Conservation (phyloP, 2,329 filamentous ascomycete genomes). For the Epichloe hybrida region DNA sequence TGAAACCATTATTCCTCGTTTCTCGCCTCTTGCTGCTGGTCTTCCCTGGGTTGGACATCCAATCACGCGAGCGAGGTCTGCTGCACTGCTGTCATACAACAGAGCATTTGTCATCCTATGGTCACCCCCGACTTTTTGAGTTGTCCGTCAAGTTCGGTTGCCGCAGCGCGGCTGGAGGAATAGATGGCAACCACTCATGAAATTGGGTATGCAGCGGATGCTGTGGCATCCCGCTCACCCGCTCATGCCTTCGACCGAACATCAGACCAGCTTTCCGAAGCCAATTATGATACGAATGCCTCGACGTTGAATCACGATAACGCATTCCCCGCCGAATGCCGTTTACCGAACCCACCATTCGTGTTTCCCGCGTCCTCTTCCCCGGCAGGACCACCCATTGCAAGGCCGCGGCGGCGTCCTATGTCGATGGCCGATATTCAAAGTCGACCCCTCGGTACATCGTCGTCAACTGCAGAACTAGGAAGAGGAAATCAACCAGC, state of each 20-base stretch:
- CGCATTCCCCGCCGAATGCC: conserved; percentile 12
- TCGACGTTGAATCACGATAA: not conserved
- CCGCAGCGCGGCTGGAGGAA: conserved; percentile 35
- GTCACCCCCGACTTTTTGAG: conserved; percentile 20
- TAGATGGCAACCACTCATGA: conserved; percentile 29
- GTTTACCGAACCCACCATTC: conserved; percentile 50
- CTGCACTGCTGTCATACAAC: not conserved
- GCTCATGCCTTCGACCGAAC: conserved; percentile 9
- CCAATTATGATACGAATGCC: not conserved
- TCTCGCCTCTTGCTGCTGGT: not conserved
- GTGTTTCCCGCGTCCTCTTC: conserved; percentile 43
- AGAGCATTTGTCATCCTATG: conserved; percentile 22
- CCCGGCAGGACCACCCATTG: conserved; percentile 22
- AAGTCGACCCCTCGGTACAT: conserved; percentile 17
- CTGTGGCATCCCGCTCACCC: conserved; percentile 2
- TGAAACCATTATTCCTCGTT: not conserved
- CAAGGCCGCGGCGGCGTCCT: conserved; percentile 37
- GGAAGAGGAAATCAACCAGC: conserved; percentile 19
- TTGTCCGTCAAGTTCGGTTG: conserved; percentile 29
- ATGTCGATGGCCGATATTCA: conserved; percentile 38
- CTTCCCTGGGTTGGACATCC: not conserved
- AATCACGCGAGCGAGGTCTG: not conserved
- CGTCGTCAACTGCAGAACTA: conserved; percentile 14
- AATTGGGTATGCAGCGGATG: conserved; percentile 21
- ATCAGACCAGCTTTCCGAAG: conserved; percentile 3